These are phyloP conservation scores for Chrysosporium queenslandicum DNA, from an alignment of 2,329 filamentous ascomycete genomes.

Conservation along the genomic window DNA sequence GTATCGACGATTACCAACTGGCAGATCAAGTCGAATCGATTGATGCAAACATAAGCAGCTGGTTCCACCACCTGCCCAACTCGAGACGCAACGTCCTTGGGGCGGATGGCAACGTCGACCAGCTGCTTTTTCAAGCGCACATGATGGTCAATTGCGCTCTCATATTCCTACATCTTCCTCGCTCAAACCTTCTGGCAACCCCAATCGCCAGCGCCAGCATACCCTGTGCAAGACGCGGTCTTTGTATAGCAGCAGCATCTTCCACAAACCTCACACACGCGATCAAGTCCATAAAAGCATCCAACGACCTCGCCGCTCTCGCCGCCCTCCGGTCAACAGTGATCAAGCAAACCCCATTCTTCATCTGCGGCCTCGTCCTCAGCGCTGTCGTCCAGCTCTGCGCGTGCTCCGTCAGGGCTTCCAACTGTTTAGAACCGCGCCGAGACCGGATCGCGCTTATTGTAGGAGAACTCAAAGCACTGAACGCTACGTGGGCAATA, in stretches of 20 bases:
- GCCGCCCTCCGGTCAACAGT: slow-evolving; percentile 51
- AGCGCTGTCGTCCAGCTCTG: slow-evolving; percentile 73
- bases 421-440: slow-evolving; percentile 48
- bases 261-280: slow-evolving; percentile 50
- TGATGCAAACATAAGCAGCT: slow-evolving; percentile 55
- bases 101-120: slow-evolving; percentile 63
- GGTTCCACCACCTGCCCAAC: slow-evolving; percentile 66
- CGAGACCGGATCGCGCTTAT: slow-evolving; percentile 67
- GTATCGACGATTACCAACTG: slow-evolving; percentile 29
- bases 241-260: slow-evolving; percentile 32
- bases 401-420: slow-evolving; percentile 56
- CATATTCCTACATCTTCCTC: slow-evolving; percentile 69
- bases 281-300: slow-evolving; percentile 67
- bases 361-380: slow-evolving; percentile 68
- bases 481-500: slow-evolving; percentile 62
- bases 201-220: slow-evolving; percentile 42
- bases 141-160: slow-evolving; percentile 59
- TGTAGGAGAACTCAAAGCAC: slow-evolving; percentile 60
- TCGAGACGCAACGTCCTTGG: slow-evolving; percentile 61
- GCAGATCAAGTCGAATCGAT: slow-evolving; percentile 52
- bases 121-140: slow-evolving; percentile 84
- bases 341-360: slow-evolving; percentile 69
- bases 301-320: slow-evolving; percentile 67
- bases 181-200: slow-evolving; percentile 58
- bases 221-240: slow-evolving; percentile 34